Percentiles rank a stretch among this genome's conserved stretches.
These are phyloP conservation scores for Eruca vesicaria DNA, from an alignment of 441 rosid genomes.

Conservation along the genomic window DNA sequence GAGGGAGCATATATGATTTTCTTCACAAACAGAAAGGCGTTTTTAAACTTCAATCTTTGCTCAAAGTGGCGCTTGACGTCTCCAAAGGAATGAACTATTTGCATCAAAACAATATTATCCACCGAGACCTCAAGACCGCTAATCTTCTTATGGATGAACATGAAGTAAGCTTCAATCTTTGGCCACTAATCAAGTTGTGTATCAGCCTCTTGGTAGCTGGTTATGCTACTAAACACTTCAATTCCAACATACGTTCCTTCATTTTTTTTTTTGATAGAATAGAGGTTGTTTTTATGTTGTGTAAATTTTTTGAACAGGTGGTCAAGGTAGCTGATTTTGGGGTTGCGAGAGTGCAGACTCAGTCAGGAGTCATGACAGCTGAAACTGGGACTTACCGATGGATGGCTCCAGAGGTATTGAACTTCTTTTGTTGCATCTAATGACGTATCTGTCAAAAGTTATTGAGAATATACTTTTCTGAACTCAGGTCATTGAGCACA, in stretches of 20 bases:
- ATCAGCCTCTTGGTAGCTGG: neutral
- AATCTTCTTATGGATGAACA: slow-evolving; percentile 98
- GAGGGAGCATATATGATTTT: slow-evolving; percentile 85
- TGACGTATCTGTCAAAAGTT: neutral
- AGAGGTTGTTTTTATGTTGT: neutral
- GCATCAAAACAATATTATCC: slow-evolving; percentile 94
- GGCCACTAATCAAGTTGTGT: neutral
- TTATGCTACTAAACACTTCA: neutral
- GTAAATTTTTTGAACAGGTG: slow-evolving; percentile 41
- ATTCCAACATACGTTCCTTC: too few species aligned
- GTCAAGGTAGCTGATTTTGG: slow-evolving; percentile 85
- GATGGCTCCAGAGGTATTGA: slow-evolving; percentile 76
- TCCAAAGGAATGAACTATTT: slow-evolving; percentile 96
- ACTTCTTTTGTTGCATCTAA: neutral
- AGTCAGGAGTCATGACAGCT: slow-evolving; percentile 78
- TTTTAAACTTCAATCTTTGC: slow-evolving; percentile 72
- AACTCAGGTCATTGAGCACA: slow-evolving; percentile 91
- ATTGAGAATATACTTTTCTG: slow-evolving; percentile 31
- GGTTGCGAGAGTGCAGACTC: slow-evolving; percentile 70
- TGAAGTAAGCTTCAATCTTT: slow-evolving; percentile 56
- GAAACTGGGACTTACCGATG: slow-evolving; percentile 86
- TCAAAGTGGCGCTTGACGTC: slow-evolving; percentile 84
- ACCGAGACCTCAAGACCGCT: slow-evolving; percentile 94
- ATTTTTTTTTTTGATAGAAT: neutral
- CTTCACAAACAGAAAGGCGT: slow-evolving; percentile 84